Conservation (phyloP, 192 early-diverging fungal genomes). For the Kickxella alabastrina region DNA sequence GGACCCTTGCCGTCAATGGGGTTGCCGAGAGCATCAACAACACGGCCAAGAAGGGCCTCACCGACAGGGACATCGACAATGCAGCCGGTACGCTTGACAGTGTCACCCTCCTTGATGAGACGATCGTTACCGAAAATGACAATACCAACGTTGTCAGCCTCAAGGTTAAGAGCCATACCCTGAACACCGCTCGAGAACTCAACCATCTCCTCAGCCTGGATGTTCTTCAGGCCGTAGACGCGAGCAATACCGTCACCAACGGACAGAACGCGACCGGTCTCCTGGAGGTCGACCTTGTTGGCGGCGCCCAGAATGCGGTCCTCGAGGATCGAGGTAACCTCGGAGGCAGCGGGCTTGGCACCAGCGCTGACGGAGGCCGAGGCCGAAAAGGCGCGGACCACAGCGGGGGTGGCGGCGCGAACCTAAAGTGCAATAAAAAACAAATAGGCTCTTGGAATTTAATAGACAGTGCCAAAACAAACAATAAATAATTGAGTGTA, state of each 20-base stretch:
- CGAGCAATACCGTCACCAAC: constrained; percentile 99
- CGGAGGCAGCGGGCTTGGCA: constrained; percentile 73
- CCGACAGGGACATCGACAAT: constrained; percentile 99
- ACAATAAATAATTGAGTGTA: no score
- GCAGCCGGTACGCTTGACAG: constrained; percentile 96
- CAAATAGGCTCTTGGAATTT: background rate
- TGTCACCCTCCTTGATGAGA: constrained; percentile 99
- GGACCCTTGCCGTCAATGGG: constrained; percentile 99
- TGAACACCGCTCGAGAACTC: constrained; percentile 99
- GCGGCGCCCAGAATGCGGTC: constrained; percentile 89
- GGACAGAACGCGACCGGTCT: constrained; percentile 98
- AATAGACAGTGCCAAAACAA: constrained; percentile 1
- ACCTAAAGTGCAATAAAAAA: constrained; percentile 25
- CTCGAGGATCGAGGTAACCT: constrained; percentile 97
- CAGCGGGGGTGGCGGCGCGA: constrained; percentile 46
- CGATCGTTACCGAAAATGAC: constrained; percentile 99
- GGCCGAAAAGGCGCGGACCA: constrained; percentile 50
- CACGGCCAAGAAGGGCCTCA: constrained; percentile 92
- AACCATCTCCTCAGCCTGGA: constrained; percentile 99
- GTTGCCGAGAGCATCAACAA: constrained; percentile 98
- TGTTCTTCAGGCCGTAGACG: constrained; percentile 97
- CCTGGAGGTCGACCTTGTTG: constrained; percentile 84
- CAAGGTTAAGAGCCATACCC: constrained; percentile 99
- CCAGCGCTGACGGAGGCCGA: constrained; percentile 39
- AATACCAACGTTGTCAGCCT: constrained; percentile 99